Evolutionary conservation across 352 stramenopile species (phyloP), one percentile per base, ranked within the genome.

Genomic region (Globisporangium parvum): DNA sequence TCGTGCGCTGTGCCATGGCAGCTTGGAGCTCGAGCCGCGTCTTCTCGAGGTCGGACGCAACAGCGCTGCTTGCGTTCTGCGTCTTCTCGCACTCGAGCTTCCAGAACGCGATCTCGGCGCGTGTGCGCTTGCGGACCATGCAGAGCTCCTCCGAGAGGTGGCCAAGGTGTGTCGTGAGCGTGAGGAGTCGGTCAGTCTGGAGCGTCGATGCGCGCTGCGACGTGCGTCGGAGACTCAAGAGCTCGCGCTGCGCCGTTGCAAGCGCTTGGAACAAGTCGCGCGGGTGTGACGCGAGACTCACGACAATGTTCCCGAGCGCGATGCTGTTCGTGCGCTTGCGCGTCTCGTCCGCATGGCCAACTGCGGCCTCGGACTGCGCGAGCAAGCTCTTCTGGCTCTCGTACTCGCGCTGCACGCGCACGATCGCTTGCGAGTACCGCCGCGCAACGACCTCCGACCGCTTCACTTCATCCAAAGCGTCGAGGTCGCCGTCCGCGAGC

Each of bases 141-240:
- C 70, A 82, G 0, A 88, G 52, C 28, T 88, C 77, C 51, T 86
- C 77, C 1, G 77, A 88, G 41, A 88, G 81, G 47, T 88, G 77
- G 0, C 71, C 63, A 28, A 88, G 60, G 56, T 88, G 77, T 0
- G 67, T 86, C 26, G 77, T 88, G 21, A 86, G 48, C 5, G 77
- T 88, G n/a, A 88, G 49, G 18, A 88, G 49, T 0, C 77, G 69
- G 39, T 88, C 77, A 0, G 75, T 85, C 49, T 88, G 77, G 14
- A 88, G 47, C 14, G 73, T 69, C 24, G 67, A 83, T 0, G 77
- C 68, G 23, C 70, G 65, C 52, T 86, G 75, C 0, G 77, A 84
- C 12, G 73, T 66, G 17, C 75, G 68, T 0, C 77, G 73, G 1
- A 78, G 48, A 37, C 61, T 76, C 23, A 73, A 10, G 4, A 85